Conservation (phyloP, 2,329 filamentous ascomycete genomes). For the Pseudogymnoascus sp. region DNA sequence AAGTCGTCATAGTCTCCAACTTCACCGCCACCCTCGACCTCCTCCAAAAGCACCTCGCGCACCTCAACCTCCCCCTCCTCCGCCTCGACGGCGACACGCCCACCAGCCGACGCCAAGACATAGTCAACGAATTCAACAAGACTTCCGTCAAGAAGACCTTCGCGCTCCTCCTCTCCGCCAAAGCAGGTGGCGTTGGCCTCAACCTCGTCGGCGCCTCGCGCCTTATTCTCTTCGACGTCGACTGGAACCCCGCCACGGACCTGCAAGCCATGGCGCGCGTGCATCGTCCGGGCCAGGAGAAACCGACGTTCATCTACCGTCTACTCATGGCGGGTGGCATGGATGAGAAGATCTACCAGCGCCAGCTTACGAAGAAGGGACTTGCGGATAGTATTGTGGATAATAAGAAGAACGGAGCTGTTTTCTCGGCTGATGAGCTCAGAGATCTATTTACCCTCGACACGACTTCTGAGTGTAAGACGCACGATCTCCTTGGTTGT, state of each 20-base stretch:
- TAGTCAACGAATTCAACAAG: slow-evolving; percentile 64
- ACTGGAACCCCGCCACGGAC: slow-evolving; percentile 70
- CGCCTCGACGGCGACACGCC: slow-evolving; percentile 63
- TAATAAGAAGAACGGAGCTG: slow-evolving; percentile 49
- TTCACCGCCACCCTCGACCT: slow-evolving; percentile 66
- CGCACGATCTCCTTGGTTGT: slow-evolving; percentile 59
- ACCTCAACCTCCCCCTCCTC: slow-evolving; percentile 53
- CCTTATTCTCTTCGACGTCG: slow-evolving; percentile 63
- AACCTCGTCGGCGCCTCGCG: slow-evolving; percentile 65
- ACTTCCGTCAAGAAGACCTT: slow-evolving; percentile 48
- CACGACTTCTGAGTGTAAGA: slow-evolving; percentile 52
- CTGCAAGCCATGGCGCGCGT: slow-evolving; percentile 69
- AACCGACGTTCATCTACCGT: slow-evolving; percentile 60
- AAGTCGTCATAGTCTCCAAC: slow-evolving; percentile 68
- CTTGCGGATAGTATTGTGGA: slow-evolving; percentile 66
- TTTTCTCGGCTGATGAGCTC: slow-evolving; percentile 59
- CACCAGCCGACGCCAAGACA: slow-evolving; percentile 52
- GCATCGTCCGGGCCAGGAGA: slow-evolving; percentile 63
- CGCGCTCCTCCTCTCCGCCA: slow-evolving; percentile 64
- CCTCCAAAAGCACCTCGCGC: slow-evolving; percentile 51
- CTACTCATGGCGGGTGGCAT: slow-evolving; percentile 59
- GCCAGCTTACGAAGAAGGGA: slow-evolving; percentile 63
- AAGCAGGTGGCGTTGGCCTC: slow-evolving; percentile 61
- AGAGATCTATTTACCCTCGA: slow-evolving; percentile 60
- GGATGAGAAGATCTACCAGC: slow-evolving; percentile 68